These are phyloP conservation scores for Fraxinus greggii DNA, from an alignment of 305 asterid species.

Conservation along the genomic window DNA sequence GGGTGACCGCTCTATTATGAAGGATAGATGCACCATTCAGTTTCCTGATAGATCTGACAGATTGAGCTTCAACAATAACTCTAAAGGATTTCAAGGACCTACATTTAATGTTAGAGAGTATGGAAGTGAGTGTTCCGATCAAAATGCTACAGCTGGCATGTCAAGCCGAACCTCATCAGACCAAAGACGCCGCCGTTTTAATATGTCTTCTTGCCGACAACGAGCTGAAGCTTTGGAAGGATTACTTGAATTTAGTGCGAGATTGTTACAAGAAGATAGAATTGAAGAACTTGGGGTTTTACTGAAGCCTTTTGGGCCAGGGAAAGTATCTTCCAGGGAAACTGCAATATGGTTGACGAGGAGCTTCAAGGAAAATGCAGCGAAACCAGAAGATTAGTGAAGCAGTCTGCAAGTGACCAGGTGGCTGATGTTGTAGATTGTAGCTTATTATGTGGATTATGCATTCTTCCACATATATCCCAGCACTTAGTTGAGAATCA, in stretches of 20 bases:
- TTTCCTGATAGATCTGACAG: constrained; percentile 51
- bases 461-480: constrained; percentile 28
- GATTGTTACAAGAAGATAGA: constrained; percentile 73
- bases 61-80: constrained; percentile 44
- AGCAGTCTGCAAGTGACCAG: constrained; percentile 26
- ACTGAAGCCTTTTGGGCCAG: constrained; percentile 85
- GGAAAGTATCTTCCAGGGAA: constrained; percentile 90
- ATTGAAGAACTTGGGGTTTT: constrained; percentile 84
- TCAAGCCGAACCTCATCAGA: constrained; percentile 88
- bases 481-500: constrained; percentile 24
- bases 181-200: constrained; percentile 58
- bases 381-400: constrained; percentile 47
- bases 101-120: constrained; percentile 41
- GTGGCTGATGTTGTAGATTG: constrained; percentile 29
- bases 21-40: constrained; percentile 71
- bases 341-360: constrained; percentile 94
- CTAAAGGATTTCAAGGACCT: constrained; percentile 54
- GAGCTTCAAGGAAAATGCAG: constrained; percentile 75
- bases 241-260: constrained; percentile 83
- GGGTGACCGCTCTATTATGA: constrained; percentile 67
- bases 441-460: constrained; percentile 32
- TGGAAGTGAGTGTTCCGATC: constrained; percentile 70
- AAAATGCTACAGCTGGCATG: constrained; percentile 88
- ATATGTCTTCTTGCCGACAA: constrained; percentile 81
- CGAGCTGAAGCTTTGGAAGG: constrained; percentile 96